Percentiles rank a stretch among this genome's conserved stretches.
These are phyloP conservation scores for Phyllosticta paracitricarpa DNA, from an alignment of 2,329 filamentous ascomycete species.

Conservation along the genomic window DNA sequence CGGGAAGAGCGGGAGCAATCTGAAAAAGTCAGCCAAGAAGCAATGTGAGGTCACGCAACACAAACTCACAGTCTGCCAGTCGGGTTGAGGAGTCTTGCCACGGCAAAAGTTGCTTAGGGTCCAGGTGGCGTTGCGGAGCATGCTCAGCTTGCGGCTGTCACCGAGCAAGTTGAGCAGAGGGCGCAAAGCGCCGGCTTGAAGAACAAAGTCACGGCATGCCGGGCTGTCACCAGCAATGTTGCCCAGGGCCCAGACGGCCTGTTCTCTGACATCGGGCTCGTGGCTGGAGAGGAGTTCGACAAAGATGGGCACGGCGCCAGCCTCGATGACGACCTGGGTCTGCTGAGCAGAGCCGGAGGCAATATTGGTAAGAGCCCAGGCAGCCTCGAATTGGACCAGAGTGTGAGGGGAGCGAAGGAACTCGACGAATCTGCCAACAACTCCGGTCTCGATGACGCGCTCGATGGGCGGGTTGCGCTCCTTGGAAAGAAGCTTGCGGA, in stretches of 20 bases:
- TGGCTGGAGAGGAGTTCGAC: conserved; percentile 92
- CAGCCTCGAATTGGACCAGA: conserved; percentile 96
- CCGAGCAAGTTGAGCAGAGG: conserved; percentile 83
- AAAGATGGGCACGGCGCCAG: conserved; percentile 95
- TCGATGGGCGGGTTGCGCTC: conserved; percentile 99
- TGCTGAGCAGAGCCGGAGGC: conserved; percentile 93
- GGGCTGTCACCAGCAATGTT: conserved; percentile 99
- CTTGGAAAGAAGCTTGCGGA: conserved; percentile 95
- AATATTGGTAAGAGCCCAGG: conserved; percentile 98
- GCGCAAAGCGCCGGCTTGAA: conserved; percentile 81
- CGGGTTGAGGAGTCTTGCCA: conserved; percentile 97
- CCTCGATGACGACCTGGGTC: conserved; percentile 97
- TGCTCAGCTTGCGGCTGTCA: conserved; percentile 97
- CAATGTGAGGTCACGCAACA: neutral
- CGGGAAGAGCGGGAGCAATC: conserved; percentile 90
- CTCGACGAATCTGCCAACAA: conserved; percentile 94
- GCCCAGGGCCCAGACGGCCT: conserved; percentile 95
- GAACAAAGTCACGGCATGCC: conserved; percentile 91
- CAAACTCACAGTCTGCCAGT: conserved; percentile 80
- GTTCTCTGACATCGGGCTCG: conserved; percentile 94
- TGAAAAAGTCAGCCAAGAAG: conserved; percentile 28
- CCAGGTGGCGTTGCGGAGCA: conserved; percentile 98
- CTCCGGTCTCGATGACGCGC: conserved; percentile 97
- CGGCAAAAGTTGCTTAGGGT: conserved; percentile 99
- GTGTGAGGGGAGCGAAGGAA: conserved; percentile 97